phyloP scores from a whole-genome alignment of 2,329 filamentous ascomycete species.

The Metarhizium brunneum region DNA sequence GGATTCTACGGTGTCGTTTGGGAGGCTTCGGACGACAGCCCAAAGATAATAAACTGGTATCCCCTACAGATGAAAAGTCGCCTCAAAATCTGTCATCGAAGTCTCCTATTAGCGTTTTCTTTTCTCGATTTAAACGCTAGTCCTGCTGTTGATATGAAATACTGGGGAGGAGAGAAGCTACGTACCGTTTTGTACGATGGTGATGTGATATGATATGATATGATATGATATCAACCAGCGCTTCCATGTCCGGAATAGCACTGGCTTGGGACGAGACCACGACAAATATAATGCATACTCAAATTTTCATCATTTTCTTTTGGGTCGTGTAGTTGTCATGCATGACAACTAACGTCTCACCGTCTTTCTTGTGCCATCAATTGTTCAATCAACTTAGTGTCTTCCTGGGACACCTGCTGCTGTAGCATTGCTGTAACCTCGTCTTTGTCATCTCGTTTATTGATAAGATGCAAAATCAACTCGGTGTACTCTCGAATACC shows the following conservation, averaged over 20 bases:
- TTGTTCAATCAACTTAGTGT: constrained; percentile 38
- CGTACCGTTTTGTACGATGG: constrained; percentile 2
- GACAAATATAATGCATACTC: background rate
- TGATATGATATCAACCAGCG: constrained; percentile 2
- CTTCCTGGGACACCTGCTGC: constrained; percentile 35
- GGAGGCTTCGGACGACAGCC: constrained; percentile 22
- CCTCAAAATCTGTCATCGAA: constrained; percentile 14
- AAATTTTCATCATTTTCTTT: background rate
- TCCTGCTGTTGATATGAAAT: background rate
- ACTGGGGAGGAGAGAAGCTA: background rate
- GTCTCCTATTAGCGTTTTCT: constrained; percentile 28
- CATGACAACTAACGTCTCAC: constrained; percentile 10
- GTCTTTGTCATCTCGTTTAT: constrained; percentile 15
- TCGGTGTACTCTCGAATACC: constrained; percentile 52
- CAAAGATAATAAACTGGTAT: constrained; percentile 15
- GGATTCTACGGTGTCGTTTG: constrained; percentile 35
- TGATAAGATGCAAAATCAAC: constrained; percentile 42
- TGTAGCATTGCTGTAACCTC: constrained; percentile 30
- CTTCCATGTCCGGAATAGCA: background rate
- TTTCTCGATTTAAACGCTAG: constrained; percentile 35
- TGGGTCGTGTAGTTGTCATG: background rate
- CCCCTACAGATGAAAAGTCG: constrained; percentile 10
- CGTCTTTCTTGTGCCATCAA: constrained; percentile 36
- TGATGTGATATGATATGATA: background rate
- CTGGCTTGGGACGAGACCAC: background rate